Percentiles rank a stretch among this genome's conserved stretches.
phyloP scores from a whole-genome alignment of 2,329 filamentous ascomycete genomes.

The Colletotrichum brevisporum region DNA sequence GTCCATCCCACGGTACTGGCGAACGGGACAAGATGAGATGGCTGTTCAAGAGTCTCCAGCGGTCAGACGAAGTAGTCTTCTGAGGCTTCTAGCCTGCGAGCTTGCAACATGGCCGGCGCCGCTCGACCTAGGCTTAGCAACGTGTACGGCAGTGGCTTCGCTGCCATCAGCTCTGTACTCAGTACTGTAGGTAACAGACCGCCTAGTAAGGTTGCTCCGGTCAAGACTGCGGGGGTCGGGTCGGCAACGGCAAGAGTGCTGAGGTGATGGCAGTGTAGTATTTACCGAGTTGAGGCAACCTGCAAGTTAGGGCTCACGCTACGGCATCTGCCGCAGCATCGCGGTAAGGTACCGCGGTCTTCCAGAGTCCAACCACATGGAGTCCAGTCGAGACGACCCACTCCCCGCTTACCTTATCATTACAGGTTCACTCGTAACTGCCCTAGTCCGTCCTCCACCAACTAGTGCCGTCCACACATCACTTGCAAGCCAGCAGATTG shows the following conservation, averaged over 20 bases:
- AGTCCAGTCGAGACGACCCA: constrained; percentile 14
- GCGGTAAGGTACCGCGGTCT: constrained; percentile 34
- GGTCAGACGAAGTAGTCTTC: constrained; percentile 9
- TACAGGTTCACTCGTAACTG: constrained; percentile 30
- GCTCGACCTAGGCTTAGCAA: too few species aligned
- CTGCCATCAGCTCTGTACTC: neutral
- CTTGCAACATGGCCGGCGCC: constrained; percentile 1
- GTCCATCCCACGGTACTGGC: neutral
- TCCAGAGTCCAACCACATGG: neutral
- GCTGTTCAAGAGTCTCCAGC: neutral
- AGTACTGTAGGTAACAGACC: neutral
- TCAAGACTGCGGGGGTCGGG: too few species aligned
- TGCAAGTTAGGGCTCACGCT: neutral
- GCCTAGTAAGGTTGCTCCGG: neutral
- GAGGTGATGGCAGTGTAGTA: too few species aligned
- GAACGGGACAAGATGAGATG: neutral
- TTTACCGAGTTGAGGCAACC: too few species aligned
- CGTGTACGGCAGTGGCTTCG: too few species aligned
- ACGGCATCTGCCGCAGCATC: constrained; percentile 35
- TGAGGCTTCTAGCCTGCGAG: constrained; percentile 11
- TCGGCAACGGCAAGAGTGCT: too few species aligned
- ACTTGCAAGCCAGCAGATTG: constrained; percentile 3
- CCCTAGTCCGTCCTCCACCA: constrained; percentile 13
- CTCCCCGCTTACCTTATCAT: constrained; percentile 40
- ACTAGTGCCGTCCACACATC: constrained; percentile 20